Evolutionary conservation across 257 asterid species (phyloP).

Genomic region (Marsdenia floribunda): DNA sequence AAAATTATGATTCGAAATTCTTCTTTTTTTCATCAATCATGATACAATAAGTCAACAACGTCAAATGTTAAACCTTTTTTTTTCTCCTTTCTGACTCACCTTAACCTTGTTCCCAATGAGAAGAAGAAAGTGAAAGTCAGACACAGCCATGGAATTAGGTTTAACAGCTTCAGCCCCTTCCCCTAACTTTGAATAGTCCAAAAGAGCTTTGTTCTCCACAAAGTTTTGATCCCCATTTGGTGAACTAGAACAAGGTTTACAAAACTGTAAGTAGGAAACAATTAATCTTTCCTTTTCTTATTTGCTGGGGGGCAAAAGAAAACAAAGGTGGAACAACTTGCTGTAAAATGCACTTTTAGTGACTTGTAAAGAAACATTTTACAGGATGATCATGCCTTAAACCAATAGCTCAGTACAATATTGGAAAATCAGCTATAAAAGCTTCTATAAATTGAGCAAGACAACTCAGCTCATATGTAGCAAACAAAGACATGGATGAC

Average conservation of each 20-base stretch:
- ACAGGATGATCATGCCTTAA: background rate
- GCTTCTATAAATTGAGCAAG: background rate
- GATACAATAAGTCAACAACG: background rate
- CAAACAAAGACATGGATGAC: slow-evolving; percentile 11
- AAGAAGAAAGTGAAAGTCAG: slow-evolving; percentile 97
- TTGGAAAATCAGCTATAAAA: background rate
- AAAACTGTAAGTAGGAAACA: slow-evolving; percentile 21
- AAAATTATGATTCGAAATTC: background rate
- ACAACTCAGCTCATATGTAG: background rate
- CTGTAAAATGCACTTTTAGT: background rate
- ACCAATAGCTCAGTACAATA: background rate
- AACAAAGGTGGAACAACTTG: background rate
- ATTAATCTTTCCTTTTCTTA: background rate
- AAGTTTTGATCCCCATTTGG: slow-evolving; percentile 94
- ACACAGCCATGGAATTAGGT: slow-evolving; percentile 88
- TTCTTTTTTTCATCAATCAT: background rate
- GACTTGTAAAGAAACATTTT: background rate
- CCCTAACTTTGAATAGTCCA: slow-evolving; percentile 68
- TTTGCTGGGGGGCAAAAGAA: background rate
- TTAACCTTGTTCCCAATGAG: slow-evolving; percentile 89
- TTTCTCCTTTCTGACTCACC: slow-evolving; percentile 43
- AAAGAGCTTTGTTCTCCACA: slow-evolving; percentile 98
- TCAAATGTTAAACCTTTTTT: background rate
- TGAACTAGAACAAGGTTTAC: slow-evolving; percentile 45
- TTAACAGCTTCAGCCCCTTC: slow-evolving; percentile 82